Percentiles rank a stretch among this genome's conserved stretches.
phyloP scores from a whole-genome alignment of 441 rosid species.

The Iberis amara region DNA sequence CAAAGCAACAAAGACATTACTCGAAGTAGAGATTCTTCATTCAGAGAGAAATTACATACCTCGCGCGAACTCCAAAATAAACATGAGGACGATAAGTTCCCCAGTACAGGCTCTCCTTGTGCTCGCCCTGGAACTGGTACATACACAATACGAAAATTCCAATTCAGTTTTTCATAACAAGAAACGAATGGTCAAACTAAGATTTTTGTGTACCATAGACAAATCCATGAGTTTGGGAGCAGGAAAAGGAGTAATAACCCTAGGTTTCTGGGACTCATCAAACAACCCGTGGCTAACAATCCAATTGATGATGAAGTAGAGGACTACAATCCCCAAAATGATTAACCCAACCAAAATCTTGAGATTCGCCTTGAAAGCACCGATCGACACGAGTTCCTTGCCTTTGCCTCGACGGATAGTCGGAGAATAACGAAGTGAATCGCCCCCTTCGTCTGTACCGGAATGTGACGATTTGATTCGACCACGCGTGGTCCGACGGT shows the following conservation, averaged over 20 bases:
- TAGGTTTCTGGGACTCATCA: constrained; percentile 41
- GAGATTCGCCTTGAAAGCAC: constrained; percentile 44
- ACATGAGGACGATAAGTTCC: constrained; percentile 95
- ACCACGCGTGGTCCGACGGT: constrained; percentile 54
- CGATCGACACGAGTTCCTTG: constrained; percentile 42
- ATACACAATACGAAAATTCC: neutral
- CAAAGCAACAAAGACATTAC: no score
- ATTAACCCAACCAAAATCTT: constrained; percentile 45
- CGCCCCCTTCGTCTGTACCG: constrained; percentile 30
- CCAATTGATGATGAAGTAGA: constrained; percentile 41
- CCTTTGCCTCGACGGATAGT: constrained; percentile 34
- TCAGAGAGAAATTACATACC: constrained; percentile 36
- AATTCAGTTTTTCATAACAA: constrained; percentile 5
- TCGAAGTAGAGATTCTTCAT: neutral
- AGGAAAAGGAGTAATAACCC: constrained; percentile 87
- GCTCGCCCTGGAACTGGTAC: constrained; percentile 82
- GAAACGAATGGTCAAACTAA: neutral
- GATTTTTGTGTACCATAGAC: constrained; percentile 43
- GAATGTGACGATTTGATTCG: constrained; percentile 41
- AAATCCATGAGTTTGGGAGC: constrained; percentile 77
- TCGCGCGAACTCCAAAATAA: constrained; percentile 87
- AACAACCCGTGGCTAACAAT: constrained; percentile 34
- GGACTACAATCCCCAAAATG: constrained; percentile 35
- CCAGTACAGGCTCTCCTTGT: constrained; percentile 90
- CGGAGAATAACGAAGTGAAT: constrained; percentile 26